Evolutionary conservation across 805 yeast genomes (phyloP).

Genomic region (Pichia phayaonensis): DNA sequence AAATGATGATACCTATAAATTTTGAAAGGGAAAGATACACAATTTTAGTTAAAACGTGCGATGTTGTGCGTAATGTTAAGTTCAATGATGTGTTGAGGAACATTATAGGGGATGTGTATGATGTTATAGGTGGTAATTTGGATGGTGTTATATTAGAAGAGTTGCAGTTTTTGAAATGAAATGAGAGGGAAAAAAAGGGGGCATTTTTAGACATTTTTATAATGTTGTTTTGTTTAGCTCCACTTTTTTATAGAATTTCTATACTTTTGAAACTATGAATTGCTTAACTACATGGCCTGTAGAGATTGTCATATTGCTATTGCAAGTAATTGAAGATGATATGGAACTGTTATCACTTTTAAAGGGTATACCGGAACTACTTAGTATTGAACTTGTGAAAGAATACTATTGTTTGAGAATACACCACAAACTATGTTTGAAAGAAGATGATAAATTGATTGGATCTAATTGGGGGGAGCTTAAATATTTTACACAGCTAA

Average conservation of each 20-base stretch:
- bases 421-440: background rate
- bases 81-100: slow-evolving; percentile 36
- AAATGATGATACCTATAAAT: slow-evolving; percentile 24
- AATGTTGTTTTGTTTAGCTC: no score
- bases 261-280: background rate
- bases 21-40: slow-evolving; percentile 39
- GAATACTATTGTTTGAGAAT: background rate
- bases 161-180: background rate
- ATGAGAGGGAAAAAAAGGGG: background rate
- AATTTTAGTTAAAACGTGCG: slow-evolving; percentile 30
- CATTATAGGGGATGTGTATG: slow-evolving; percentile 13
- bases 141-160: background rate
- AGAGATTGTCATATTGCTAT: background rate
- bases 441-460: background rate
- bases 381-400: background rate
- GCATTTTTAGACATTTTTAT: no score
- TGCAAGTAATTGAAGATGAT: background rate
- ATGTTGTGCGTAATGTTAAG: slow-evolving; percentile 49
- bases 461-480: background rate
- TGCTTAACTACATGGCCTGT: slow-evolving; percentile 1
- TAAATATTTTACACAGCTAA: background rate
- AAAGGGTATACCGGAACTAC: background rate
- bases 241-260: background rate
- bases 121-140: slow-evolving; percentile 2
- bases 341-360: background rate